Evolutionary conservation across 805 yeast species (phyloP).

Genomic region (Starmerella powellii): DNA sequence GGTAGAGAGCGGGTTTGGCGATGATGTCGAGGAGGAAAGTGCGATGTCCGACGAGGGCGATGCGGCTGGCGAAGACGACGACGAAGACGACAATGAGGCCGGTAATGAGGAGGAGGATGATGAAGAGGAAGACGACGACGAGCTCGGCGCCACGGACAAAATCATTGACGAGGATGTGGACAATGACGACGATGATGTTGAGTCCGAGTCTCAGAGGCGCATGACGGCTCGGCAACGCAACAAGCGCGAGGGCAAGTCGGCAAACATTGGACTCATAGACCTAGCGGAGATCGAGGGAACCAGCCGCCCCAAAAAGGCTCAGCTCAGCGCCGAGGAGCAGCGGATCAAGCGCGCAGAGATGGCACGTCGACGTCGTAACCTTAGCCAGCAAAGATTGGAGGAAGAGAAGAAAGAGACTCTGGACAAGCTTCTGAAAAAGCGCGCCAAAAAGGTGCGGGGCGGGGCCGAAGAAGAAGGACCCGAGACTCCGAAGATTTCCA

Average conservation of each 20-base stretch:
- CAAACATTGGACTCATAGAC: constrained; percentile 18
- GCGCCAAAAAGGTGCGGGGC: constrained; percentile 39
- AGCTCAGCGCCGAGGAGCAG: constrained; percentile 71
- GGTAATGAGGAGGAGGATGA: constrained; percentile 21
- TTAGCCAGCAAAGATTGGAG: constrained; percentile 68
- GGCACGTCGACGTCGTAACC: constrained; percentile 77
- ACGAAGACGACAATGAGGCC: constrained; percentile 18
- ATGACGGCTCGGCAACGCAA: constrained; percentile 35
- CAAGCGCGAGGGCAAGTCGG: constrained; percentile 20
- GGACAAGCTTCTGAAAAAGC: constrained; percentile 68
- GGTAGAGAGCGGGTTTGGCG: not conserved
- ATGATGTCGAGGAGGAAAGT: constrained; percentile 4
- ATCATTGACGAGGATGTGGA: constrained; percentile 21
- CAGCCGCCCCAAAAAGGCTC: constrained; percentile 36
- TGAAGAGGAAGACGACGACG: constrained; percentile 20
- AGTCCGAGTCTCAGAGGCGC: constrained; percentile 19
- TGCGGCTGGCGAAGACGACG: constrained; percentile 14
- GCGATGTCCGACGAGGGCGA: constrained; percentile 12
- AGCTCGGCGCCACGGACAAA: constrained; percentile 16
- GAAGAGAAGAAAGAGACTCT: constrained; percentile 89
- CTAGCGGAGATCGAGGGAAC: constrained; percentile 28
- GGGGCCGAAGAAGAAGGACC: constrained; percentile 14
- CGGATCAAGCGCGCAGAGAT: constrained; percentile 73
- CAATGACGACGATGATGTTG: constrained; percentile 15
- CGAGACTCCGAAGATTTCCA: constrained; percentile 11